These are phyloP conservation scores for Chaetomiaceae sp. DNA, from an alignment of 2,329 filamentous ascomycete genomes.

Conservation along the genomic window DNA sequence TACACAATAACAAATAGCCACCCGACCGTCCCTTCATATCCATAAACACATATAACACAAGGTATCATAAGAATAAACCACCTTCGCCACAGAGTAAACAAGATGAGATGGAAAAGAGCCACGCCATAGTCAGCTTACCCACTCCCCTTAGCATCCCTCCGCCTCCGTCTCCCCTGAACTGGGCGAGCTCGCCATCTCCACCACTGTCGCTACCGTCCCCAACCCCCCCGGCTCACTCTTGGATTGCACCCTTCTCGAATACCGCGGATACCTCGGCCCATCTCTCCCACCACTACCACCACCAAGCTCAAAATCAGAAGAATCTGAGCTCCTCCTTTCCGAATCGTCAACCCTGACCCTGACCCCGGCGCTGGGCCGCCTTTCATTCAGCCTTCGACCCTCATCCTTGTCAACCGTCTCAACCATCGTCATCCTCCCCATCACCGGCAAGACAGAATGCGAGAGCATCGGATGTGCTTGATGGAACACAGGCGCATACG, in stretches of 20 bases:
- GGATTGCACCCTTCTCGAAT: constrained; percentile 44
- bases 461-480: neutral
- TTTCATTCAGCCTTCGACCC: no score
- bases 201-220: no score
- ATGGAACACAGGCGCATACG: constrained; percentile 20
- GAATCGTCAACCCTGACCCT: neutral
- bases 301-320: neutral
- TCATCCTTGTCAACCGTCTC: neutral
- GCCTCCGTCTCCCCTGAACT: no score
- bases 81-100: neutral
- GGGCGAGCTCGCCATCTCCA: no score
- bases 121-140: neutral
- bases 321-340: neutral
- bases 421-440: neutral
- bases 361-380: no score
- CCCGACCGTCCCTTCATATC: neutral
- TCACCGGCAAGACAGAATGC: neutral
- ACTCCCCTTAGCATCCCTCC: no score
- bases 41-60: neutral
- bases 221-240: constrained; percentile 41
- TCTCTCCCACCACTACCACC: neutral
- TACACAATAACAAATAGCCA: neutral
- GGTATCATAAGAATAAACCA: neutral
- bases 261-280: constrained; percentile 29
- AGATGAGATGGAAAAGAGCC: neutral